These are phyloP conservation scores for Chloris gayana DNA, from an alignment of 176 grass and related monocot species.

Conservation along the genomic window DNA sequence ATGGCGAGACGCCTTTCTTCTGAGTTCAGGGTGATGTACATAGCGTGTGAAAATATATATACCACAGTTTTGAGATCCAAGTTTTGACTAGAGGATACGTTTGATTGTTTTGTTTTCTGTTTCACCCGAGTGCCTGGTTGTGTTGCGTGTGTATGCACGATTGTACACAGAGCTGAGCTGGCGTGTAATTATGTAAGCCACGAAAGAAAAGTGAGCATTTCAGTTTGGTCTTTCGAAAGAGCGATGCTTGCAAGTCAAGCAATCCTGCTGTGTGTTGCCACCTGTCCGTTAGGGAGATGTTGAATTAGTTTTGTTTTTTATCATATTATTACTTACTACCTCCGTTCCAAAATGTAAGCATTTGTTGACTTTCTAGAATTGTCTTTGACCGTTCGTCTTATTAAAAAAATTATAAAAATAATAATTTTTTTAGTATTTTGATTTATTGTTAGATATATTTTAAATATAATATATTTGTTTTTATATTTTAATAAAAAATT, in stretches of 20 bases:
- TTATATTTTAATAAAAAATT: too few relatives aligned
- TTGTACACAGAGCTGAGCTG: conserved; percentile 49
- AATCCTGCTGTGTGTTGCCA: not conserved
- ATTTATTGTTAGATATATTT: too few relatives aligned
- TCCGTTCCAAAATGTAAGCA: too few relatives aligned
- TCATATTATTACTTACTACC: too few relatives aligned
- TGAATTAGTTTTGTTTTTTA: too few relatives aligned
- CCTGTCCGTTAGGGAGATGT: not conserved
- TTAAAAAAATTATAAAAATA: too few relatives aligned
- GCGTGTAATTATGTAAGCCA: conserved; percentile 12
- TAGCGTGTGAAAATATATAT: conserved; percentile 38
- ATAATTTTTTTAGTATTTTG: too few relatives aligned
- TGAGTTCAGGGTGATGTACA: conserved; percentile 34
- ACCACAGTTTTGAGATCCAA: conserved; percentile 45
- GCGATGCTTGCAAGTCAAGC: conserved; percentile 46
- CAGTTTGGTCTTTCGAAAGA: not conserved
- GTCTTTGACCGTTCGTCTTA: too few relatives aligned
- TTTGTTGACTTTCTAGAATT: too few relatives aligned
- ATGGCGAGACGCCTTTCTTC: not conserved
- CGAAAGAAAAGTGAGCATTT: not conserved
- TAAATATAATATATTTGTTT: too few relatives aligned
- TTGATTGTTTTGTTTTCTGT: not conserved
- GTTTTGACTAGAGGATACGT: not conserved
- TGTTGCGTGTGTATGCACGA: conserved; percentile 20
- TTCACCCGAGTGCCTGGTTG: conserved; percentile 24